Evolutionary conservation across 805 yeast species (phyloP), one percentile per base, ranked within the genome.

Genomic region (Cyberlindnera lachancei): DNA sequence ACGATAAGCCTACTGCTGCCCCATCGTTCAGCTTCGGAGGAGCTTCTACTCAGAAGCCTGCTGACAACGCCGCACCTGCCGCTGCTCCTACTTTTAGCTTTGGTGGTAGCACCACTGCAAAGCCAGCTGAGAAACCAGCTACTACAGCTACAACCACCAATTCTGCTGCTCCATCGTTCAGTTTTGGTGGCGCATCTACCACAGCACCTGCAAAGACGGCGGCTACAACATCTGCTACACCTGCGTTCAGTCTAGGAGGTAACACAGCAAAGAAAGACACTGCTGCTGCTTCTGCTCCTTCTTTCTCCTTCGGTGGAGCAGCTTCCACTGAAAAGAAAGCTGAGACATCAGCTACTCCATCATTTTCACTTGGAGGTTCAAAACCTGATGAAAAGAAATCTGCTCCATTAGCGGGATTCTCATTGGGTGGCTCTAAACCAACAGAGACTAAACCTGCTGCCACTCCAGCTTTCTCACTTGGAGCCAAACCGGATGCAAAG

Each of bases 381-480:
- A 16, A 23, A n/a, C 6, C 7, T 15, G 16, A 19, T 8, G 21
- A 19, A 19, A 19, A 19, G 21, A 19, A 15, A 17, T 18, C 12
- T 15, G 27, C 34, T n/a, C 18, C 44, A 22, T 7, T 33, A n/a
- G 19, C 25, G 15, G 41, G 39, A 4, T 48, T 56, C 33, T 41
- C 55, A 4, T 51, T 58, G 33, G 63, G 62, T 23, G 40, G 20
- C 34, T 18, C 23, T 7, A 16, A 14, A 7, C 15, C 34, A 4
- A 31, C 33, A 10, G 50, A 41, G 23, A 37, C 21, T 8, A 28
- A 27, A 17, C 16, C 23, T n/a, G 29, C 23, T 12, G 17, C 35
- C 4, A 25, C 34, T 18, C 32, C 23, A 31, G 18, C 30, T 31
- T 23, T 38, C 34, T 18, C 61, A 15, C 52, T 59, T 24, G 51